Evolutionary conservation across 768 basidiomycete genomes (phyloP).

Genomic region (Suillus hirtellus): DNA sequence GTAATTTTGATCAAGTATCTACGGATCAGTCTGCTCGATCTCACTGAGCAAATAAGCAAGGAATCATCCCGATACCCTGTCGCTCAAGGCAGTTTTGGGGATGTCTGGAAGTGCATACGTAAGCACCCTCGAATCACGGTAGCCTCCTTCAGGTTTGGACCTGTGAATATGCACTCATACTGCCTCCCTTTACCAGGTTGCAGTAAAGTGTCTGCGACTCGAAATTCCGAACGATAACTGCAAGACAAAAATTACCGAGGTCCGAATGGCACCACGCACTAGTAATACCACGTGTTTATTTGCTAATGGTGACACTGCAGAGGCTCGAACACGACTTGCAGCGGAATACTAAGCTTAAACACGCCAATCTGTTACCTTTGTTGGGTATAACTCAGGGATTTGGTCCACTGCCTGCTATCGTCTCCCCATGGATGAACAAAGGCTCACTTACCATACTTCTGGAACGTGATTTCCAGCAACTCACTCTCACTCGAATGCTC

Average conservation of each 20-base stretch:
- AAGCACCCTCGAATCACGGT: neutral
- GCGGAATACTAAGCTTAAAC: constrained; percentile 18
- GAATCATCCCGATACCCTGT: neutral
- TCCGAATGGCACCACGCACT: neutral
- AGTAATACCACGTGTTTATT: neutral
- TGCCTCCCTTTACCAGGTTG: neutral
- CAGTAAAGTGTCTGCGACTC: constrained; percentile 1
- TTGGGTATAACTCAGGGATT: constrained; percentile 35
- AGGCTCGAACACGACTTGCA: constrained; percentile 34
- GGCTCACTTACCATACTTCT: constrained; percentile 17
- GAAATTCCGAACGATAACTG: neutral
- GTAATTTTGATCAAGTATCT: neutral
- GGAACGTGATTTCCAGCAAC: constrained; percentile 9
- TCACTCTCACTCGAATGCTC: constrained; percentile 14
- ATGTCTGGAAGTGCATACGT: constrained; percentile 27
- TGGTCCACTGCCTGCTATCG: constrained; percentile 20
- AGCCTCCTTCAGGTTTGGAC: neutral
- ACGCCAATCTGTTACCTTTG: constrained; percentile 35
- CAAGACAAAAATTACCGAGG: neutral
- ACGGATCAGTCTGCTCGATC: neutral
- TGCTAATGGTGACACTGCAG: neutral
- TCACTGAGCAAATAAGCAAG: constrained; percentile 3
- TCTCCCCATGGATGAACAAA: constrained; percentile 23
- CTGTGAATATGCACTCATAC: constrained; percentile 15
- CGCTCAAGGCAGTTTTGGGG: constrained; percentile 21